Evolutionary conservation across 495 filamentous ascomycete species (phyloP).

Genomic region (Letharia lupina): DNA sequence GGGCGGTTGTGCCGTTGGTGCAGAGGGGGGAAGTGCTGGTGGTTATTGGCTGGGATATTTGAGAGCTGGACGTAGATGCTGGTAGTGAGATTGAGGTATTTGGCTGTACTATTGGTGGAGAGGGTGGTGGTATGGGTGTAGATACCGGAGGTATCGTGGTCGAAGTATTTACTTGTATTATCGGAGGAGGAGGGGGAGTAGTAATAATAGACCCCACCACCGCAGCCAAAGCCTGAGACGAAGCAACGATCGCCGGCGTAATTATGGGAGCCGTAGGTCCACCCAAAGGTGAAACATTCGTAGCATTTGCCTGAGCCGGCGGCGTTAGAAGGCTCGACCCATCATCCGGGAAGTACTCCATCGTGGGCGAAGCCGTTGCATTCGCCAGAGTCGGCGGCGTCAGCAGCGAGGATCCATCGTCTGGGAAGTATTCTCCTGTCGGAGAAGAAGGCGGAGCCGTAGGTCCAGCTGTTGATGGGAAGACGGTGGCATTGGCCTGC

Average conservation of each 20-base stretch:
- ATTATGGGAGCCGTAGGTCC: background rate
- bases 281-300: background rate
- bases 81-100: background rate
- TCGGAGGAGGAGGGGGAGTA: background rate
- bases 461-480: background rate
- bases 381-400: background rate
- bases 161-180: background rate
- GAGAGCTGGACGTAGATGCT: background rate
- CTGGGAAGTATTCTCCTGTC: background rate
- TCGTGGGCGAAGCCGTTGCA: background rate
- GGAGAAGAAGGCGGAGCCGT: constrained; percentile 1
- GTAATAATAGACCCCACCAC: background rate
- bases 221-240: background rate
- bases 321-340: background rate
- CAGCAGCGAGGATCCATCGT: background rate
- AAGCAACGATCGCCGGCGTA: background rate
- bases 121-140: background rate
- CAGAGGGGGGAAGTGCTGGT: background rate
- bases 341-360: background rate
- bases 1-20: constrained; percentile 4
- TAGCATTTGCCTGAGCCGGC: background rate
- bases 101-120: background rate
- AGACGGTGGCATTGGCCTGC: background rate
- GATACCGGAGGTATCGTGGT: background rate
- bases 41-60: background rate